Evolutionary conservation across 2,329 filamentous ascomycete genomes (phyloP).

Genomic region (Ceratocystis lukuohia): DNA sequence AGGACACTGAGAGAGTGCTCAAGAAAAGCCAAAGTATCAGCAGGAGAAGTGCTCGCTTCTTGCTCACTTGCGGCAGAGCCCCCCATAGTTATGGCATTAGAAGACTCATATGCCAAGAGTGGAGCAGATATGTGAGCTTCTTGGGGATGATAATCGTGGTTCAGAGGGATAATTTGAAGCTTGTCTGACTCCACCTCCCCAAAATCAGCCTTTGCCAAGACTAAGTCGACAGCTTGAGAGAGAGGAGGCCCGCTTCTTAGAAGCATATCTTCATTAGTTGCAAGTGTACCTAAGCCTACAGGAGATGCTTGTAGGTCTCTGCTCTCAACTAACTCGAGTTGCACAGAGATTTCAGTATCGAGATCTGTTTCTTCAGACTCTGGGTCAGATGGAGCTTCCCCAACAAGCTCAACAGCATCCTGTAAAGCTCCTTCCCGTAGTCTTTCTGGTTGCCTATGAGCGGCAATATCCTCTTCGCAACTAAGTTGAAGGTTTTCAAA

Average conservation of each 20-base stretch:
- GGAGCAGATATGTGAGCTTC: background rate
- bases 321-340: background rate
- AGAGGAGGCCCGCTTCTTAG: too few species aligned
- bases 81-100: background rate
- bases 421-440: background rate
- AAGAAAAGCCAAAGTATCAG: background rate
- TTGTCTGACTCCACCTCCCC: background rate
- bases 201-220: background rate
- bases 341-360: background rate
- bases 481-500: background rate
- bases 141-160: background rate
- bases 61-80: background rate
- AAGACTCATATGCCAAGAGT: background rate
- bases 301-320: background rate
- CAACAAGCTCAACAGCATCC: background rate
- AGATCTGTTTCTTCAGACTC: background rate
- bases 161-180: background rate
- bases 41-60: background rate
- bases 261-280: background rate
- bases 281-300: background rate
- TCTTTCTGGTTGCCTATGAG: background rate
- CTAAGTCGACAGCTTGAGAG: background rate
- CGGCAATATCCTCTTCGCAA: background rate
- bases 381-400: background rate
- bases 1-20: constrained; percentile 3